Evolutionary conservation across 2,329 filamentous ascomycete genomes (phyloP), one percentile per base, ranked within the genome.

Genomic region (Mycocentrospora acerina): DNA sequence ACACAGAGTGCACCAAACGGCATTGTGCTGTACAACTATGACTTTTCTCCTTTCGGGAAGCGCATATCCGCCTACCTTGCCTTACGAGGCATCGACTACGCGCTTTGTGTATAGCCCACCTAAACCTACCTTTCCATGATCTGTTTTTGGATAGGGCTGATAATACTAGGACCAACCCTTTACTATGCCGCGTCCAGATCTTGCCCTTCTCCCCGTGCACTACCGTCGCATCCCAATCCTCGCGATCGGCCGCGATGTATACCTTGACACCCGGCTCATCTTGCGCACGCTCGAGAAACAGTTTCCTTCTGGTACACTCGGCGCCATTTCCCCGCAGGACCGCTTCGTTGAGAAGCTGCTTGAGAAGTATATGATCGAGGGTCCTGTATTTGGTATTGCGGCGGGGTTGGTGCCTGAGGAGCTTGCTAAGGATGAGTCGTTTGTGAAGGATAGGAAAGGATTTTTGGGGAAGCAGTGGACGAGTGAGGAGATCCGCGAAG

Each of bases 151-250:
- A n/a, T n/a, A n/a, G 9, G 9, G 9, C 19, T 22, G 19, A 22
- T 22, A 9, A 22, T 6, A 5, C 19, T 22, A 22, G 19, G 40
- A 51, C 36, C 84, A 88, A 80, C 82, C 85, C 0, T 68, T 72
- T 3, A 74, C 78, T 24, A 71, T 88, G 59, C 85, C 85, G 6
- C 80, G 85, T 17, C 82, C 83, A 1, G 82, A 86, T 59, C 59
- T 88, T 11, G 64, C 70, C 13, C 68, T 71, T 2, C 73, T 89
- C 11, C 82, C 81, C 17, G 73, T 88, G 37, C 69, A 72, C 6
- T 84, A 90, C 66, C 78, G 85, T 4, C 82, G 85, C 40, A 87
- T 88, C 40, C 85, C 85, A 1, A 57, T 88, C 34, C 66, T 88
- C 34, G 69, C 80, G 15, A 81, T 88, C 50, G 84, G 82, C 12